phyloP scores from a whole-genome alignment of 257 asterid species.

The Ilex asprella region DNA sequence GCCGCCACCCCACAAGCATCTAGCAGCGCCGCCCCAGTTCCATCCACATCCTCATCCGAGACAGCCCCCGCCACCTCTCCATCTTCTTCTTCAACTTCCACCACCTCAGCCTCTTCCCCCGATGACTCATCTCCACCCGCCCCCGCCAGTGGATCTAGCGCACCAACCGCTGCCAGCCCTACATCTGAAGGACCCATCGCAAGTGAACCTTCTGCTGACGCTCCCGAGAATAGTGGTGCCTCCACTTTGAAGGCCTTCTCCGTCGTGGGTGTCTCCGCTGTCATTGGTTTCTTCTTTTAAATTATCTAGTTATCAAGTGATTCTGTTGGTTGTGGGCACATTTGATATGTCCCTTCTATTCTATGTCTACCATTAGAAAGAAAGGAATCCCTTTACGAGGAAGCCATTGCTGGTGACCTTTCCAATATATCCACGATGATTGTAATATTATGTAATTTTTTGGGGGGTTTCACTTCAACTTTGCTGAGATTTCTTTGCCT shows the following conservation, averaged over 20 bases:
- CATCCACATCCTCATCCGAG: not conserved
- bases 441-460: too few relatives aligned
- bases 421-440: too few relatives aligned
- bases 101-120: conserved; percentile 22
- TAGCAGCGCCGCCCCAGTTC: not conserved
- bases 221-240: conserved; percentile 23
- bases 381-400: too few relatives aligned
- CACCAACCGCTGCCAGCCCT: conserved; percentile 17
- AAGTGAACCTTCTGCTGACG: conserved; percentile 16
- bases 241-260: conserved; percentile 42
- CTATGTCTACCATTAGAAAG: too few relatives aligned
- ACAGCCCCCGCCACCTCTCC: conserved; percentile 1
- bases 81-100: not conserved
- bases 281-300: conserved; percentile 40
- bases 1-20: conserved; percentile 7
- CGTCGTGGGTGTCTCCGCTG: conserved; percentile 29
- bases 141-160: conserved; percentile 20
- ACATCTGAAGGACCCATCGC: not conserved
- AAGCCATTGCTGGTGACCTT: too few relatives aligned
- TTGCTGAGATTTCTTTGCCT: too few relatives aligned
- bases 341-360: too few relatives aligned
- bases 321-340: too few relatives aligned
- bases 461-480: too few relatives aligned
- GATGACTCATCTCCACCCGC: conserved; percentile 38
- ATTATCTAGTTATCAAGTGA: conserved; percentile 1